Evolutionary conservation across 352 stramenopile species (phyloP).

Genomic region (Phytophthora citrophthora): DNA sequence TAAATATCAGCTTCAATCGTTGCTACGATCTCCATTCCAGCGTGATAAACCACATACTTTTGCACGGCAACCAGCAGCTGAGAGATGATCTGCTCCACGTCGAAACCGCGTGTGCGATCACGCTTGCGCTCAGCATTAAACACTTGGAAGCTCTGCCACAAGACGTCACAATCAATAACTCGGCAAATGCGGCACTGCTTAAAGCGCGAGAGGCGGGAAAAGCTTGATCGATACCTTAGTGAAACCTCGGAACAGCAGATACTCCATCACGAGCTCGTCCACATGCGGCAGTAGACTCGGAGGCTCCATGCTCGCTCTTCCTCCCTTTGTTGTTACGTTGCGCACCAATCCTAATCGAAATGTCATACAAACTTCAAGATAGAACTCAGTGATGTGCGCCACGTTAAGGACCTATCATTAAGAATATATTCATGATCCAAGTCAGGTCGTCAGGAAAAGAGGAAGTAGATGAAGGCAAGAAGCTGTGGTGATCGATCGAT

Average conservation of each 20-base stretch:
- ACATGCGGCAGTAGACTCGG: conserved; percentile 72
- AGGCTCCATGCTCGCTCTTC: conserved; percentile 34
- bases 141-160: conserved; percentile 71
- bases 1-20: conserved; percentile 4
- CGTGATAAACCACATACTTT: conserved; percentile 32
- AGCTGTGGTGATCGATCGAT: too few species aligned
- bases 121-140: conserved; percentile 78
- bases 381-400: neutral
- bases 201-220: neutral
- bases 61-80: conserved; percentile 72
- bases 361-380: conserved; percentile 34
- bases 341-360: conserved; percentile 21
- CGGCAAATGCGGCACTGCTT: neutral
- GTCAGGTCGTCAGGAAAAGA: neutral
- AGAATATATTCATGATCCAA: neutral
- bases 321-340: conserved; percentile 27
- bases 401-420: neutral
- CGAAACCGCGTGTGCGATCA: conserved; percentile 73
- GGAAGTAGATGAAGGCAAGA: too few species aligned
- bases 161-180: conserved; percentile 12
- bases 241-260: conserved; percentile 86
- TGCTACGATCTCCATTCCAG: neutral
- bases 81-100: conserved; percentile 78
- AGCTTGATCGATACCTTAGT: conserved; percentile 52
- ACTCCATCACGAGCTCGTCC: conserved; percentile 88